Conservation (phyloP, 208 protist genomes). For the Leishmania aethiopica region DNA sequence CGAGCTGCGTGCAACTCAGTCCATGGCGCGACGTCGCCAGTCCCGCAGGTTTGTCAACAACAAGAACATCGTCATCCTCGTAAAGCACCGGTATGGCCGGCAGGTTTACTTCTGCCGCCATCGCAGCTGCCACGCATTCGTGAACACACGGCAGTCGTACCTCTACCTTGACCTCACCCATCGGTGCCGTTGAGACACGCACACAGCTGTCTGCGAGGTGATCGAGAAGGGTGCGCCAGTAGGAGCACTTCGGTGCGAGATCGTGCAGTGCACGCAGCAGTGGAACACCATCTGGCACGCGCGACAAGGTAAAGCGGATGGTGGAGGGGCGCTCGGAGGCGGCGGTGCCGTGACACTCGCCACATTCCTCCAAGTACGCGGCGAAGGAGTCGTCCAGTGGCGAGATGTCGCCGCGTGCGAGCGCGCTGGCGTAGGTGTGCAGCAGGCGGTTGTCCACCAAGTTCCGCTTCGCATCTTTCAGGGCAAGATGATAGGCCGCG, state of each 20-base stretch:
- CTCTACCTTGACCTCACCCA: conserved; percentile 48
- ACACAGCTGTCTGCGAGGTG: conserved; percentile 22
- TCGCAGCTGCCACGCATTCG: conserved; percentile 62
- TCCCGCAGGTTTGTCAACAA: conserved; percentile 75
- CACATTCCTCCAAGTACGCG: conserved; percentile 84
- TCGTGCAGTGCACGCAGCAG: conserved; percentile 32
- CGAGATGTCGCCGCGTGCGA: conserved; percentile 50
- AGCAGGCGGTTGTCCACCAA: conserved; percentile 72
- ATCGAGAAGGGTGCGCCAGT: conserved; percentile 72
- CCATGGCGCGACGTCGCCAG: conserved; percentile 78
- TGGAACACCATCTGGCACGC: conserved; percentile 11
- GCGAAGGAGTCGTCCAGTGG: conserved; percentile 52
- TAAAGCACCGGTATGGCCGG: conserved; percentile 46
- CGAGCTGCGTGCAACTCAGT: conserved; percentile 61
- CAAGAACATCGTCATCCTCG: conserved; percentile 76
- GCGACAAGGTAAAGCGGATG: conserved; percentile 55
- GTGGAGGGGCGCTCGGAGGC: conserved; percentile 36
- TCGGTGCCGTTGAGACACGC: conserved; percentile 31
- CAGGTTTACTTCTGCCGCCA: background rate
- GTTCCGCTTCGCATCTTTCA: conserved; percentile 67
- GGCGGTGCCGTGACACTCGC: conserved; percentile 57
- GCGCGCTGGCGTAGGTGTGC: conserved; percentile 56
- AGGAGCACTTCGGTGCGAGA: conserved; percentile 71
- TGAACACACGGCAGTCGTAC: conserved; percentile 58
- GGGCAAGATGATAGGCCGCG: conserved; percentile 29